Evolutionary conservation across 805 yeast species (phyloP).

Genomic region (Myxozyma kluyveri): DNA sequence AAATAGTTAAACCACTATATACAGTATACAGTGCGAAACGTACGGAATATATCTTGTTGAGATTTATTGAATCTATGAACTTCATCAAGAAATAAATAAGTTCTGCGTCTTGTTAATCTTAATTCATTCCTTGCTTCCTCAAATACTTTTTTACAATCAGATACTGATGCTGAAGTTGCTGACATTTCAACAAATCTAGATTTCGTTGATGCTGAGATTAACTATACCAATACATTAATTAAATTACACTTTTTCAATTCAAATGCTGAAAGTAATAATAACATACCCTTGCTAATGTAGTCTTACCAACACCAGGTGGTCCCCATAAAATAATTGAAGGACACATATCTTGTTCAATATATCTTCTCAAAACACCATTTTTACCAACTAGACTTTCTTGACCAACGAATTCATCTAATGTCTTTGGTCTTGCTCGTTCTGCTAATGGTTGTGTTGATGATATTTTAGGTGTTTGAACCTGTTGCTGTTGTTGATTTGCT

Average conservation of each 20-base stretch:
- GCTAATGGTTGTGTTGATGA: conserved; percentile 54
- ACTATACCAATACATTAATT: conserved; percentile 34
- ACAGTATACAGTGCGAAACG: conserved; percentile 1
- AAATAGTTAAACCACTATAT: neutral
- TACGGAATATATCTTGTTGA: conserved; percentile 77
- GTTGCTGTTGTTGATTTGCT: neutral
- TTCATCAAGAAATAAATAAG: conserved; percentile 86
- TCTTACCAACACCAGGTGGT: conserved; percentile 91
- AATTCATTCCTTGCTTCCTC: conserved; percentile 49
- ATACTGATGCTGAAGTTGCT: conserved; percentile 71
- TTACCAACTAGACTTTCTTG: conserved; percentile 73
- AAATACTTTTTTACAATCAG: conserved; percentile 64
- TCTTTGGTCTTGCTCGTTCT: conserved; percentile 76
- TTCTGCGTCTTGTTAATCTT: conserved; percentile 49
- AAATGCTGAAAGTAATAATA: neutral
- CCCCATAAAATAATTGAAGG: conserved; percentile 94
- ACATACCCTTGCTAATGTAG: conserved; percentile 68
- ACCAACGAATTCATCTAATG: conserved; percentile 72
- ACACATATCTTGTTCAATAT: conserved; percentile 43
- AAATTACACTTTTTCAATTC: no score
- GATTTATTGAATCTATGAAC: conserved; percentile 81
- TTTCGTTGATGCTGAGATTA: conserved; percentile 55
- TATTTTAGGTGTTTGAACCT: neutral
- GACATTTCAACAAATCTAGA: conserved; percentile 73
- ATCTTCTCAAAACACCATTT: conserved; percentile 61